Evolutionary conservation across 2,329 filamentous ascomycete genomes (phyloP).

Genomic region (Colletotrichum sp.): DNA sequence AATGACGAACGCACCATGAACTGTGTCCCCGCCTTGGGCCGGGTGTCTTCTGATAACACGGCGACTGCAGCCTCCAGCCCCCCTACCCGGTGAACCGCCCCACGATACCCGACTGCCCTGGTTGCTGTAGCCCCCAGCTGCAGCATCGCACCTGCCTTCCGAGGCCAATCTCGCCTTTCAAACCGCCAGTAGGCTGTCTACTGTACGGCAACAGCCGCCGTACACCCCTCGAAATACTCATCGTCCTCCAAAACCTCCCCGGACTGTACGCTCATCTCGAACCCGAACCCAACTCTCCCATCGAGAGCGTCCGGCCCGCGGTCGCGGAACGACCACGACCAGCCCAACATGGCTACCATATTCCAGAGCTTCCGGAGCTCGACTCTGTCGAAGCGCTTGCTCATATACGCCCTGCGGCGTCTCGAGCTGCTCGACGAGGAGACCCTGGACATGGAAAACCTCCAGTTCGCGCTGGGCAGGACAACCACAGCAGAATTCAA

Average conservation of each 20-base stretch:
- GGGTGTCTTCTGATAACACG: conserved; percentile 38
- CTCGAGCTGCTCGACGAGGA: conserved; percentile 89
- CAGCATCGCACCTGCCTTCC: background rate
- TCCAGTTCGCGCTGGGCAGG: conserved; percentile 84
- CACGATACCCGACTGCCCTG: background rate
- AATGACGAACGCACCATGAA: conserved; percentile 32
- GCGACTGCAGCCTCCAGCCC: conserved; percentile 25
- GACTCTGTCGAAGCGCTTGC: conserved; percentile 85
- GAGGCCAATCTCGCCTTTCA: background rate
- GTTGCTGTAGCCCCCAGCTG: background rate
- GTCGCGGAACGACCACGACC: background rate
- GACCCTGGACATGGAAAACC: conserved; percentile 81
- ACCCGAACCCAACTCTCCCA: background rate
- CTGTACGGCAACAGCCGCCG: background rate
- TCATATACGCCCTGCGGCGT: conserved; percentile 83
- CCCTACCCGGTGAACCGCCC: conserved; percentile 17
- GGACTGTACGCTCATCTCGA: background rate
- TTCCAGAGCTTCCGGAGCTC: conserved; percentile 70
- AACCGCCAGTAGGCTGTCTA: background rate
- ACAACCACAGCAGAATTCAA: conserved; percentile 84
- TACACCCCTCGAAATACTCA: background rate
- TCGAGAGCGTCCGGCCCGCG: background rate
- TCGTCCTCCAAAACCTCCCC: background rate
- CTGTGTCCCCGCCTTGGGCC: conserved; percentile 37
- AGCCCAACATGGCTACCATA: conserved; percentile 71